Base-by-base conservation (phyloP, 805 yeast species). In the Pichia deserticola region DNA sequence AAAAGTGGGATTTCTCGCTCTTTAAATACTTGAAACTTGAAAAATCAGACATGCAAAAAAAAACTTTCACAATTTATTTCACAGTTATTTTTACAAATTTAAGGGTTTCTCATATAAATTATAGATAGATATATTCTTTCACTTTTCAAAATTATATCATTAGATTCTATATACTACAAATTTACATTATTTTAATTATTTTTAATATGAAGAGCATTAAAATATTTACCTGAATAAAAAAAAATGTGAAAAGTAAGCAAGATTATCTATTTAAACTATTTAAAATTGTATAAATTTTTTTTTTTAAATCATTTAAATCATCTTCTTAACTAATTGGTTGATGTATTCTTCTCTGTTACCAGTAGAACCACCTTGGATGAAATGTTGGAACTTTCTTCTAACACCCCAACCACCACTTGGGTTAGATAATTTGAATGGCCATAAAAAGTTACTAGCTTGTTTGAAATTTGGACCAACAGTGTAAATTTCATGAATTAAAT, bases 361-460 rank as follows among this genome's bases (percentile, higher is more conserved):
- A 75, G 89, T 82, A 80, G 93, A 84, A 85, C 96, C 96, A 81
- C 96, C 96, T 79, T 87, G 95, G 82, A 89, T 85, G 73, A 86
- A 89, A 79, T 89, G 96, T 79, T 82, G 82, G 95, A 89, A 89
- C 82, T 89, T 89, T 84, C 96, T 89, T 75, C 83, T 79, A 63
- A 86, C 86, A 81, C 95, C 92, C 96, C 95, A 89, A 76, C 96
- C 96, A 78, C 96, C 96, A 75, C 81, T 81, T 76, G 96, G 96
- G 84, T 86, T 87, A 66, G 96, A 87, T 73, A 89, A 82, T 80
- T 86, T 82, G 92, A 89, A 89, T 79, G 96, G 96, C 95, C 95
- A 88, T 77, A 89, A 81, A 83, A 89, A 89, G 95, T 88, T 89
- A 90, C 86, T 87, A 68, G 87, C 96, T 81, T 89, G 96, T 81